A percentile compares a stretch with the other conserved stretches of the same genome.
Conservation (phyloP, 768 basidiomycete species). For the Mycena epipterygia region DNA sequence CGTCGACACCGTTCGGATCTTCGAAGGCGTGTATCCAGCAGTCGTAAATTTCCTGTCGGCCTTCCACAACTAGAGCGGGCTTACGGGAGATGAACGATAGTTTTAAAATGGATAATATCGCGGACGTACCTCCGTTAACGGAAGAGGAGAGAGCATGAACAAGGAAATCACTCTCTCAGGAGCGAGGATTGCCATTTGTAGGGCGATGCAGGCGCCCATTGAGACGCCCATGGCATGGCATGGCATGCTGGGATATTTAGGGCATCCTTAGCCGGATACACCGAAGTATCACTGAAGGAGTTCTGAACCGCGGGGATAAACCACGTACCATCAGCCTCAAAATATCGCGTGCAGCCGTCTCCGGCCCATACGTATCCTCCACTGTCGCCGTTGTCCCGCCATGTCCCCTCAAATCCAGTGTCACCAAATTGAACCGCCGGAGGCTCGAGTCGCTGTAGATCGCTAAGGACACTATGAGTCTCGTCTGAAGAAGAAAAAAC, state of each 20-base stretch:
- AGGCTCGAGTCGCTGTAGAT: slow-evolving; percentile 49
- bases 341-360: slow-evolving; percentile 52
- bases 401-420: slow-evolving; percentile 49
- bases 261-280: slow-evolving; percentile 44
- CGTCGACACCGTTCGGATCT: slow-evolving; percentile 38
- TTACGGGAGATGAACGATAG: not conserved
- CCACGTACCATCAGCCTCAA: too few species aligned
- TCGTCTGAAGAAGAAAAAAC: too few species aligned
- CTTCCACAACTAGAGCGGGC: slow-evolving; percentile 50
- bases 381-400: slow-evolving; percentile 48
- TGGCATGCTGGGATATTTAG: slow-evolving; percentile 49
- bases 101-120: not conserved
- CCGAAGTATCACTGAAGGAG: not conserved
- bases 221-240: slow-evolving; percentile 56
- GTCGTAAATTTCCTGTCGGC: slow-evolving; percentile 52
- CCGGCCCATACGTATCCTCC: slow-evolving; percentile 40
- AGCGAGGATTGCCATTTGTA: slow-evolving; percentile 49
- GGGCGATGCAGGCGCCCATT: slow-evolving; percentile 50
- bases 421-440: slow-evolving; percentile 55
- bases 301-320: not conserved
- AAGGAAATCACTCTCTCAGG: slow-evolving; percentile 52
- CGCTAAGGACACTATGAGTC: slow-evolving; percentile 31
- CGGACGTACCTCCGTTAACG: slow-evolving; percentile 49
- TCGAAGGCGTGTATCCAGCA: slow-evolving; percentile 45
- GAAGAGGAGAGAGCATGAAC: slow-evolving; percentile 53